Conservation (phyloP, 1,139 yeast species). For the Candida neerlandica region DNA sequence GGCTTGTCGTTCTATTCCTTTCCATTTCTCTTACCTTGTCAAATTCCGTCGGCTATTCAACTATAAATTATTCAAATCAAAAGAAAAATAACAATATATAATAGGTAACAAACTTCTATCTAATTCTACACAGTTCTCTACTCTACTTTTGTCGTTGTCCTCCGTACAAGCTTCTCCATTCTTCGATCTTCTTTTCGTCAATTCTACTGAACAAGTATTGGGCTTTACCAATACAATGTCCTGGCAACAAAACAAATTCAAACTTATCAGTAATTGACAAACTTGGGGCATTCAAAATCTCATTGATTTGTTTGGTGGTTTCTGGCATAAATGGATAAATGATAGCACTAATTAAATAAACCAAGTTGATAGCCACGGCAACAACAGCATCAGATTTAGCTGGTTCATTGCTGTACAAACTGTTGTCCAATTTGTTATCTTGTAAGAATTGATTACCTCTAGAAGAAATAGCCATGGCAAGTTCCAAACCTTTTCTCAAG, state of each 20-base stretch:
- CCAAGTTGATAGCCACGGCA: conserved; percentile 85
- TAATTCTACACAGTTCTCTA: conserved; percentile 1
- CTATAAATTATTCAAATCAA: background rate
- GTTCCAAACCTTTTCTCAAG: conserved; percentile 85
- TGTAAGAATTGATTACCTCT: conserved; percentile 95
- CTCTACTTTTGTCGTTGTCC: conserved; percentile 51
- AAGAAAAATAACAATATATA: background rate
- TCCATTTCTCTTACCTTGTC: too few relatives aligned
- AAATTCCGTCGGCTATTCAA: too few relatives aligned
- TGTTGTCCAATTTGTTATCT: conserved; percentile 91
- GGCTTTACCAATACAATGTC: conserved; percentile 90
- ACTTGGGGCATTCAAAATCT: conserved; percentile 82
- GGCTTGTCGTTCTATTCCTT: too few relatives aligned
- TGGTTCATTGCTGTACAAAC: conserved; percentile 74
- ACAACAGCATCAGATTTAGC: conserved; percentile 89
- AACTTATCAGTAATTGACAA: conserved; percentile 78
- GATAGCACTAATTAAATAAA: conserved; percentile 79
- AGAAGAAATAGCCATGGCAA: conserved; percentile 87
- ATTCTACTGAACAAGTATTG: conserved; percentile 90
- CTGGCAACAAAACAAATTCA: conserved; percentile 66
- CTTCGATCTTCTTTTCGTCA: conserved; percentile 83
- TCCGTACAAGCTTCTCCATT: conserved; percentile 86
- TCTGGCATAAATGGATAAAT: conserved; percentile 91
- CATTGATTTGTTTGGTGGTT: conserved; percentile 66
- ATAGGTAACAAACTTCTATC: background rate